These are phyloP conservation scores for Coniochaeta sp. DNA, from an alignment of 2,329 filamentous ascomycete species.

Conservation along the genomic window DNA sequence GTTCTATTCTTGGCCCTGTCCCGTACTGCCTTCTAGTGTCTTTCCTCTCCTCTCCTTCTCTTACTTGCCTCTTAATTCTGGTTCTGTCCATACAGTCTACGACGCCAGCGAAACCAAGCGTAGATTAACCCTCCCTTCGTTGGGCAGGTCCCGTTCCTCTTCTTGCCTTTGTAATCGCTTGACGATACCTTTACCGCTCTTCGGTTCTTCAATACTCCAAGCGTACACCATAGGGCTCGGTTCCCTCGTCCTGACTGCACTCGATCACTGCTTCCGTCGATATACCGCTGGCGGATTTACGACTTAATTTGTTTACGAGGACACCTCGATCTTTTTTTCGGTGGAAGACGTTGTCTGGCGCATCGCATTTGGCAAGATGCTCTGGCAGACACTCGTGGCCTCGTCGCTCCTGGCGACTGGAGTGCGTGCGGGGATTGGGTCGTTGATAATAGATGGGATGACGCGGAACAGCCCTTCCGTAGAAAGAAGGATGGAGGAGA, in stretches of 20 bases:
- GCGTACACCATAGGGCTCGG: not conserved
- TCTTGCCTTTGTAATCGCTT: not conserved
- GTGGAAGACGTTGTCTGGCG: not conserved
- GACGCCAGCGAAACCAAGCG: not conserved
- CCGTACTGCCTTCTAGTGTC: not conserved
- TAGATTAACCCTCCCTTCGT: not conserved
- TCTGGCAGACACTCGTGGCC: slow-evolving; percentile 25
- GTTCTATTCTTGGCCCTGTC: not conserved
- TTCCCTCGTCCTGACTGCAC: not conserved
- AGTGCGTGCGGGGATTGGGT: slow-evolving; percentile 25
- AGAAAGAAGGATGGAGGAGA: slow-evolving; percentile 22
- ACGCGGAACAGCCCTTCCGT: slow-evolving; percentile 13
- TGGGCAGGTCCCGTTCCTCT: not conserved
- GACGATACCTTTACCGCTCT: not conserved
- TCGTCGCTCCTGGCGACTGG: slow-evolving; percentile 26
- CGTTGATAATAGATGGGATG: slow-evolving; percentile 15
- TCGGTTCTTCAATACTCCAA: not conserved
- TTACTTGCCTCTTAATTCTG: not conserved
- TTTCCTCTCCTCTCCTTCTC: not conserved
- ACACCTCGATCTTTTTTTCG: not conserved
- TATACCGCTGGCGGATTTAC: not conserved
- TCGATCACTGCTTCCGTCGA: not conserved
- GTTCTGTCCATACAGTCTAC: not conserved
- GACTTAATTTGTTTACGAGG: not conserved
- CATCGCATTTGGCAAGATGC: slow-evolving; percentile 20